Evolutionary conservation across 164 flowering plant genomes (phyloP), one percentile per base, ranked within the genome.

Genomic region (Magnolia sinica): DNA sequence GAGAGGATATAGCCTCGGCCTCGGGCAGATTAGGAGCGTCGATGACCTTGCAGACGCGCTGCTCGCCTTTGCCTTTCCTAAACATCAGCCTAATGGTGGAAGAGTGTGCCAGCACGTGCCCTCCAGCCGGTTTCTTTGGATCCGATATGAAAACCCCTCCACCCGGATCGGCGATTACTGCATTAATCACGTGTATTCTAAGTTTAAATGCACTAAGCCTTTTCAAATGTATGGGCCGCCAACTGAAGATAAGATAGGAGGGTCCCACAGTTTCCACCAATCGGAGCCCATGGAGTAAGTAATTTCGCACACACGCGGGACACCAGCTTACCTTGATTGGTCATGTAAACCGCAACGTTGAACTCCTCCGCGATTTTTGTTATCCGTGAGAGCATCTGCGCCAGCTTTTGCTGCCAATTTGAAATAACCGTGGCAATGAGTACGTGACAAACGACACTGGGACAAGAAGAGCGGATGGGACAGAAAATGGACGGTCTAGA

Each of bases 21-120:
- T 94, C 98, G 0, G 98, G 98, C 64, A 96, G 89, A 81, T 94
- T 96, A 45, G 99, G 99, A 61, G 99, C 97, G 73, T 96, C 99
- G 65, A 94, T 91, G 83, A 94, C 96, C 87, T 96, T 96, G 92
- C 98, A 92, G 80, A 92, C 91, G 8, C 97, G 93, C 83, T 96
- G 98, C 80, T 96, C 99, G n/a, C 98, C 98, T 87, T 96, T 94
- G 80, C 99, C 99, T 82, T 92, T 96, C 85, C 98, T 90, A 81
- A 96, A 94, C 98, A 94, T 94, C 76, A 96, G 80, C 85, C 98
- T 87, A 64, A 94, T 82, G 31, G 99, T 96, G 69, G 96, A 90
- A 7, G 99, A 97, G 80, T 96, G 99, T 74, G 99, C 99, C 67
- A 94, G 89, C 18, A 96, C 99, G 78, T 96, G 99, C n/a, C 99